Evolutionary conservation across 192 early-diverging fungal species (phyloP).

Genomic region (Podila clonocystis): DNA sequence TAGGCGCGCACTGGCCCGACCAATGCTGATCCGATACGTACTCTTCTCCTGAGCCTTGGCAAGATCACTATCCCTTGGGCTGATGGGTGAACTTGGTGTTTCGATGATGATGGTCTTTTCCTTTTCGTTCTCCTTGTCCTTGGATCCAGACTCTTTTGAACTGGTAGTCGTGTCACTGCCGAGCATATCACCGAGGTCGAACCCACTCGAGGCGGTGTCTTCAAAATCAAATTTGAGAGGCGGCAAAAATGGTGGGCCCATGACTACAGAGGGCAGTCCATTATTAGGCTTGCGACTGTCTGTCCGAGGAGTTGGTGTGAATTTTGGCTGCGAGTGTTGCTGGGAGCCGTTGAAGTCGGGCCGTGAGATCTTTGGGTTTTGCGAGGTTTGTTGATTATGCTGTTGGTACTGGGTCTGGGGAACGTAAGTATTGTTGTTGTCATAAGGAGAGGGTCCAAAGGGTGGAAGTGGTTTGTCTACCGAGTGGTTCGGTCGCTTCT

Average conservation of each 20-base stretch:
- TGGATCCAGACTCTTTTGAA: background rate
- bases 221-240: constrained; percentile 39
- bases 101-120: background rate
- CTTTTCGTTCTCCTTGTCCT: background rate
- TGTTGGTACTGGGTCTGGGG: background rate
- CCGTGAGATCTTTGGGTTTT: constrained; percentile 1
- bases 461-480: background rate
- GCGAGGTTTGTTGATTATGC: background rate
- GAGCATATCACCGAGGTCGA: constrained; percentile 41
- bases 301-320: constrained; percentile 3
- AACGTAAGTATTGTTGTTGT: constrained; percentile 5
- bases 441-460: constrained; percentile 1
- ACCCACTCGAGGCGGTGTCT: constrained; percentile 27
- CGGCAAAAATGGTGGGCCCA: constrained; percentile 42
- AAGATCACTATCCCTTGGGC: constrained; percentile 1
- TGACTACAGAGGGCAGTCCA: constrained; percentile 15
- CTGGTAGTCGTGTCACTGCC: background rate
- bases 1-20: constrained; percentile 19
- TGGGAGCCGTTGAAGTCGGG: background rate
- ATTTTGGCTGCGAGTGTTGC: background rate
- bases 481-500: constrained; percentile 1
- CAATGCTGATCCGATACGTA: constrained; percentile 27
- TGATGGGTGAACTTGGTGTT: background rate
- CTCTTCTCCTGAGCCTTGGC: constrained; percentile 10
- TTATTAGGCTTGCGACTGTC: constrained; percentile 19